phyloP scores from a whole-genome alignment of 768 basidiomycete species.

The Mycena vitilis region DNA sequence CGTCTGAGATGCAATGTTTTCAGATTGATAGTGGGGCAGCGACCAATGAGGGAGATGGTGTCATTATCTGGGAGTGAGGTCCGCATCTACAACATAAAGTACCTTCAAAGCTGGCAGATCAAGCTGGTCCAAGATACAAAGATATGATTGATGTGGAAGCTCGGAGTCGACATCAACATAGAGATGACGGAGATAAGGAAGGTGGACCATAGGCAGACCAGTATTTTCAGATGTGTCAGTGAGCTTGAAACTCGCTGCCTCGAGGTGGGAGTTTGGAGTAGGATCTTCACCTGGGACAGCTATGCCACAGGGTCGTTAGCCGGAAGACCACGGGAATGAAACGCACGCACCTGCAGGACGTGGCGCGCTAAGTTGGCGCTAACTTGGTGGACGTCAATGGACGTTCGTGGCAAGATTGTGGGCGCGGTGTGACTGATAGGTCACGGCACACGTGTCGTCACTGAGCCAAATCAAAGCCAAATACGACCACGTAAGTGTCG shows the following conservation, averaged over 20 bases:
- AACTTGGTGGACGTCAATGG: too few relatives aligned
- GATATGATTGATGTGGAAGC: not conserved
- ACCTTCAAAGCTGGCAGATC: constrained; percentile 15
- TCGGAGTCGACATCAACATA: not conserved
- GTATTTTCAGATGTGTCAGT: not conserved
- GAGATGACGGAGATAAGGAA: constrained; percentile 17
- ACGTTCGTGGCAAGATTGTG: too few relatives aligned
- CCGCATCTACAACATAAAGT: constrained; percentile 13
- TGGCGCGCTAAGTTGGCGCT: too few relatives aligned
- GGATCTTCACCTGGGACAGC: not conserved
- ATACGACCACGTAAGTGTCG: too few relatives aligned
- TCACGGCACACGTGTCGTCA: too few relatives aligned
- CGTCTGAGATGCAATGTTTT: not conserved
- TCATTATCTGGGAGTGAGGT: constrained; percentile 9
- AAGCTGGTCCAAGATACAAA: not conserved
- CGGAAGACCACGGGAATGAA: too few relatives aligned
- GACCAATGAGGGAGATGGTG: constrained; percentile 11
- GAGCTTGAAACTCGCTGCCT: constrained; percentile 12
- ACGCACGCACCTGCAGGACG: too few relatives aligned
- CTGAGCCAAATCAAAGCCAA: too few relatives aligned
- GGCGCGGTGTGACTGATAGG: too few relatives aligned
- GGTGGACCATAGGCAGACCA: not conserved
- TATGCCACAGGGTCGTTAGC: too few relatives aligned
- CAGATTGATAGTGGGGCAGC: constrained; percentile 9
- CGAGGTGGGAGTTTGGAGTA: constrained; percentile 12